Evolutionary conservation across 2,329 filamentous ascomycete genomes (phyloP), one percentile per base, ranked within the genome.

Genomic region (Aspergillus calidoustus): DNA sequence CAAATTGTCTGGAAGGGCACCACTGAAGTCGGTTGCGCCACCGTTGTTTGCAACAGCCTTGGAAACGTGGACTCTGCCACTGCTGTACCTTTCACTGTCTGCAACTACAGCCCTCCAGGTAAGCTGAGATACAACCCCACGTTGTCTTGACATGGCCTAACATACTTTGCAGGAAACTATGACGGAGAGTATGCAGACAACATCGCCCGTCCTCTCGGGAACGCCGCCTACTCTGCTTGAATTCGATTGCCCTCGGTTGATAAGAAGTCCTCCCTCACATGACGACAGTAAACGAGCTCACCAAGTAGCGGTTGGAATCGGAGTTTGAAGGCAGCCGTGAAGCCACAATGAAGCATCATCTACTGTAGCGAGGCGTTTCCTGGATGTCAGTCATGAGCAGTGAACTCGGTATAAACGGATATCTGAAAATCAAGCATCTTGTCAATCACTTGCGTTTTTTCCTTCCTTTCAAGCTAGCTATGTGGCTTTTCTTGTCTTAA

Each of bases 21-120:
- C 60, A 84, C 78, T 19, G 68, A 81, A 44, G 80, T 93, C 57
- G 91, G 89, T 66, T 93, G 91, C 74, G 82, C 81, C 55, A 85
- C 77, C 30, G 71, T 75, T 22, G 64, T 67, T 76, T 87, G 81
- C 83, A 25, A 66, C 31, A 69, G 61, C 57, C 74, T 85, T 48
- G 74, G 70, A 55, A 80, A 81, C 64, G 76, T 77, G 51, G 79
- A 77, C 55, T 71, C 72, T 60, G 71, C 74, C 54, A 69, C 79
- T 30, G 59, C 82, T 43, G 79, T 87, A n/a, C 88, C 86, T 79
- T 92, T 87, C 82, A 93, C 91, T 31, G 92, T 96, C 71, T 97
- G 92, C 89, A 94, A 97, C 85, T 97, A 97, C 82, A 81, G 80
- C 68, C 84, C 87, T 64, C 80, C 87, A 65, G 92, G 91, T 91